These are phyloP conservation scores for Aspergillus nomiae DNA, from an alignment of 2,329 filamentous ascomycete genomes.

Conservation along the genomic window DNA sequence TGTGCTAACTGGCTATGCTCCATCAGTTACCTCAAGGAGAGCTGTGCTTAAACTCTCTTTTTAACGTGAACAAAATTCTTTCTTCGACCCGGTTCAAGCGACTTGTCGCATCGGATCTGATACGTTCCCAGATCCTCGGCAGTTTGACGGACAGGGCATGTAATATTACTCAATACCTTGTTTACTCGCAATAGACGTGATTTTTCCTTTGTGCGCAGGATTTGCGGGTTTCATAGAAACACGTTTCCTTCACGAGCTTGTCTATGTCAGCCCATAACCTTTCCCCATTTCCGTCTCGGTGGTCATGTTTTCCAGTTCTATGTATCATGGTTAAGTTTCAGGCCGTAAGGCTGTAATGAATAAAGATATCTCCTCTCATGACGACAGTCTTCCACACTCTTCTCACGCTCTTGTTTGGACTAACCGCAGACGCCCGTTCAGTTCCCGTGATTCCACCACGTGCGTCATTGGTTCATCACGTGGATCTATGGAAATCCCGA, in stretches of 20 bases:
- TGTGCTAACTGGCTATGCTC: constrained; percentile 19
- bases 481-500: not conserved
- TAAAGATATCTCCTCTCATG: constrained; percentile 30
- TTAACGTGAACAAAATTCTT: constrained; percentile 13
- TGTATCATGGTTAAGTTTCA: constrained; percentile 27
- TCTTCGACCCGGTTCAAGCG: constrained; percentile 23
- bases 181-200: constrained; percentile 38
- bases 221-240: constrained; percentile 29
- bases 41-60: constrained; percentile 35
- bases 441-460: constrained; percentile 1
- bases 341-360: constrained; percentile 28
- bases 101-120: constrained; percentile 18
- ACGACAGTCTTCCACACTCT: constrained; percentile 3
- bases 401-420: not conserved
- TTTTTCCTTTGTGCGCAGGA: constrained; percentile 26
- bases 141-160: constrained; percentile 35
- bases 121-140: constrained; percentile 6
- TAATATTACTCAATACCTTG: constrained; percentile 41
- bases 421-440: not conserved
- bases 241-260: constrained; percentile 19
- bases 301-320: constrained; percentile 22
- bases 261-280: constrained; percentile 18
- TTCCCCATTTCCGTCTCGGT: constrained; percentile 11
- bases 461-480: not conserved
- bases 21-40: constrained; percentile 42